Evolutionary conservation across 1,284 basidiomycete species (phyloP).

Genomic region (Apiotrichum gracile): DNA sequence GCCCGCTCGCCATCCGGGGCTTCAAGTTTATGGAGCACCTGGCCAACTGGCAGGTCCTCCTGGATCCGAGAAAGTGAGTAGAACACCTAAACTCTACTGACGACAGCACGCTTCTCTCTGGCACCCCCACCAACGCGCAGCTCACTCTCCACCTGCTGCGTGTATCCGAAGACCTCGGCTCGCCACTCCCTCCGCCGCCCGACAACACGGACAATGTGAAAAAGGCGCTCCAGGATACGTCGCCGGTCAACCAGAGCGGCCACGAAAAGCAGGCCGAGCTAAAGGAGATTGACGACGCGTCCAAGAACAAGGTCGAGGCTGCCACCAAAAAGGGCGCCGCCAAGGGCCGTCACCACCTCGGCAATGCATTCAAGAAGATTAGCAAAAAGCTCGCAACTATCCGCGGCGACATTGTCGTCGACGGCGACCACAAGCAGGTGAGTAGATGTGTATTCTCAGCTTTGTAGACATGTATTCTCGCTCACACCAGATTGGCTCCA

Average conservation of each 20-base stretch:
- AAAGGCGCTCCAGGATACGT: neutral
- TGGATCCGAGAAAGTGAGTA: conserved; percentile 20
- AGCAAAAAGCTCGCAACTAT: neutral
- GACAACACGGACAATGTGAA: neutral
- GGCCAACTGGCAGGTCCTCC: neutral
- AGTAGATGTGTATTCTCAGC: no score
- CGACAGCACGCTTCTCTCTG: conserved; percentile 49
- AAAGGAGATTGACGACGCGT: neutral
- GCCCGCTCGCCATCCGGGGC: neutral
- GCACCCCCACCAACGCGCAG: conserved; percentile 57
- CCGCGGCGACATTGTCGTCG: conserved; percentile 2
- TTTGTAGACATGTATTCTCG: no score
- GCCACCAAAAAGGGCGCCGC: no score
- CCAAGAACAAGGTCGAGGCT: no score
- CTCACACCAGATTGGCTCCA: neutral
- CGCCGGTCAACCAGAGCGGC: no score
- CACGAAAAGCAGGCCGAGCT: no score
- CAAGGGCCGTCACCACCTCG: neutral
- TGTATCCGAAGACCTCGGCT: conserved; percentile 48
- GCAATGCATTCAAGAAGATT: conserved; percentile 5
- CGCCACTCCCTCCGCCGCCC: conserved; percentile 44
- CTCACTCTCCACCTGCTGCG: conserved; percentile 54
- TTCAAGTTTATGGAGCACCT: neutral
- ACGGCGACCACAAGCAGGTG: neutral
- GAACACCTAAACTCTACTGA: conserved; percentile 28